A percentile compares a stretch with the other conserved stretches of the same genome.
phyloP scores from a whole-genome alignment of 2,329 filamentous ascomycete genomes.

The Xylaria sp. region DNA sequence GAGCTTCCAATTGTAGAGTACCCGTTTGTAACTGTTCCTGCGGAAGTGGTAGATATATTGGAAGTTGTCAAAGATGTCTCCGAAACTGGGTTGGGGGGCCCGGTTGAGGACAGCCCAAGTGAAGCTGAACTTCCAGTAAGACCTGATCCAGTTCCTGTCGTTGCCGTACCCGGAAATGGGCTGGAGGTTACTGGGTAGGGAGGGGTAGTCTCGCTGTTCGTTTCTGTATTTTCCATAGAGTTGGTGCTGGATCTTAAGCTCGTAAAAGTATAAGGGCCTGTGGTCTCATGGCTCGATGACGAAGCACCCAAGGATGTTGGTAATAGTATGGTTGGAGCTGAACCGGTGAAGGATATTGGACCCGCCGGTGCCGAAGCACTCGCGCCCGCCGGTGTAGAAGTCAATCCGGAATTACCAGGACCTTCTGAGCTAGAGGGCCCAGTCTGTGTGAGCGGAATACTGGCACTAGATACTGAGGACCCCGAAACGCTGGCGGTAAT shows the following conservation, averaged over 20 bases:
- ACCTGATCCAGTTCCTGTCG: neutral
- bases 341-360: neutral
- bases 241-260: constrained; percentile 3
- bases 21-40: neutral
- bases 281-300: constrained; percentile 7
- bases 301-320: neutral
- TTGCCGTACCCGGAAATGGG: neutral
- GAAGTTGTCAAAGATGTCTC: neutral
- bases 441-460: constrained; percentile 12
- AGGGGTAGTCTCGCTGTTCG: constrained; percentile 4
- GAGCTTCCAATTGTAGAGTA: neutral
- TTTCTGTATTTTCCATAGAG: neutral
- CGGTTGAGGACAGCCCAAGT: neutral
- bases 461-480: constrained; percentile 10
- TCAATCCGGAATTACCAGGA: constrained; percentile 1
- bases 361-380: neutral
- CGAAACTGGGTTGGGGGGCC: neutral
- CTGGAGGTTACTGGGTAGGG: neutral
- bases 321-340: neutral
- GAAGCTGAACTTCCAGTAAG: constrained; percentile 3
- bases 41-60: neutral
- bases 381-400: constrained; percentile 16
- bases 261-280: constrained; percentile 7
- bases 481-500: constrained; percentile 29
- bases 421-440: neutral